phyloP scores from a whole-genome alignment of 441 rosid species.

The Erysimum pusillum region DNA sequence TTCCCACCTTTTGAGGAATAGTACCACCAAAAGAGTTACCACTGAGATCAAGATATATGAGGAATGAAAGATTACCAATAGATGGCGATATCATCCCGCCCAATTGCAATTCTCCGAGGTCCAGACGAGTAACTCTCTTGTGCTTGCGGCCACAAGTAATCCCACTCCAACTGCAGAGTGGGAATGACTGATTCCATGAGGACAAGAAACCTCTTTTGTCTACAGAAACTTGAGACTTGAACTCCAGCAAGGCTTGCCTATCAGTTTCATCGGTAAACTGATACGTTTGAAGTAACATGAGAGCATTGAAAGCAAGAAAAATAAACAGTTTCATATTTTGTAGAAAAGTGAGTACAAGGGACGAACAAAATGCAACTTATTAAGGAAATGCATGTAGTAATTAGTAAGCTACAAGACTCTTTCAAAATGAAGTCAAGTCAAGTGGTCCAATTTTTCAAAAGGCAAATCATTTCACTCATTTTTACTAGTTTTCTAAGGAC shows the following conservation, averaged over 20 bases:
- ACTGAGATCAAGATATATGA: background rate
- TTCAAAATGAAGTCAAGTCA: too few relatives aligned
- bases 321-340: background rate
- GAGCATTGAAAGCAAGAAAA: background rate
- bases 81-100: slow-evolving; percentile 11
- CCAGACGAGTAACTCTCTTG: slow-evolving; percentile 7
- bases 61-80: slow-evolving; percentile 24
- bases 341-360: background rate
- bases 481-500: too few relatives aligned
- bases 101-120: background rate
- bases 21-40: slow-evolving; percentile 15
- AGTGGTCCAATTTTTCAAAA: too few relatives aligned
- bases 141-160: background rate
- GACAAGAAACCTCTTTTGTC: background rate
- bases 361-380: too few relatives aligned
- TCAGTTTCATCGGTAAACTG: background rate
- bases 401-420: too few relatives aligned
- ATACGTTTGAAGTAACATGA: background rate
- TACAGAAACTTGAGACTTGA: background rate
- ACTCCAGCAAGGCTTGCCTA: background rate
- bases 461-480: too few relatives aligned
- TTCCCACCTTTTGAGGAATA: slow-evolving; percentile 8
- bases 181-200: background rate
- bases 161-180: background rate
- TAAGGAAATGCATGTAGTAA: too few relatives aligned